These are phyloP conservation scores for Chaetomium globosum DNA, from an alignment of 2,329 filamentous ascomycete genomes.

Conservation along the genomic window DNA sequence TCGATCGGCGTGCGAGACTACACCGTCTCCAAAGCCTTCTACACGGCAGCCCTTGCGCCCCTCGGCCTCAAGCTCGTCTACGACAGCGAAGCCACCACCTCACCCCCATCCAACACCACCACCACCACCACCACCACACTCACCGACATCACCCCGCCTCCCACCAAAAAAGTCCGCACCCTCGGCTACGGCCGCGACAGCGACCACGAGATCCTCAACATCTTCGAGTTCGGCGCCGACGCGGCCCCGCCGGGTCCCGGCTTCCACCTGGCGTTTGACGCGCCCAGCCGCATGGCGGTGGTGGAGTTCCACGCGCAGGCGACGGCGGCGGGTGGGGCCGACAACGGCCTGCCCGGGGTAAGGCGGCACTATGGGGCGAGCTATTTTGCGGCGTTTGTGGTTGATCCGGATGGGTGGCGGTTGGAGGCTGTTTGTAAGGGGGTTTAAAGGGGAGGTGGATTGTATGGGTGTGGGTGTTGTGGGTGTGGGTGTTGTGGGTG, in stretches of 20 bases:
- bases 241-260: slow-evolving; percentile 38
- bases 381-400: slow-evolving; percentile 44
- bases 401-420: slow-evolving; percentile 42
- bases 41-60: slow-evolving; percentile 38
- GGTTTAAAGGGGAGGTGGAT: background rate
- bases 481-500: background rate
- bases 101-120: background rate
- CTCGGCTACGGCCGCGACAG: slow-evolving; percentile 40
- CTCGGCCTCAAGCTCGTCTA: slow-evolving; percentile 40
- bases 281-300: slow-evolving; percentile 39
- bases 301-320: slow-evolving; percentile 40
- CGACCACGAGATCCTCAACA: slow-evolving; percentile 39
- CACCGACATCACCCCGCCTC: background rate
- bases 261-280: slow-evolving; percentile 43
- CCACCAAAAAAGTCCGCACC: slow-evolving; percentile 30
- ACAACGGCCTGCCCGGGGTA: slow-evolving; percentile 41
- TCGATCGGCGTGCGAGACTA: slow-evolving; percentile 35
- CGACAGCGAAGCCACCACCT: slow-evolving; percentile 35
- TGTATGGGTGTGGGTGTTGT: too few species aligned
- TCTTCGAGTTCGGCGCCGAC: slow-evolving; percentile 38
- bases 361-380: slow-evolving; percentile 40
- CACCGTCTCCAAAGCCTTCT: slow-evolving; percentile 40
- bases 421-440: slow-evolving; percentile 42
- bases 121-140: background rate
- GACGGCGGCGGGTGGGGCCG: slow-evolving; percentile 37